Conservation (phyloP, 129 eudicot genomes). For the Escallonia rubra region DNA sequence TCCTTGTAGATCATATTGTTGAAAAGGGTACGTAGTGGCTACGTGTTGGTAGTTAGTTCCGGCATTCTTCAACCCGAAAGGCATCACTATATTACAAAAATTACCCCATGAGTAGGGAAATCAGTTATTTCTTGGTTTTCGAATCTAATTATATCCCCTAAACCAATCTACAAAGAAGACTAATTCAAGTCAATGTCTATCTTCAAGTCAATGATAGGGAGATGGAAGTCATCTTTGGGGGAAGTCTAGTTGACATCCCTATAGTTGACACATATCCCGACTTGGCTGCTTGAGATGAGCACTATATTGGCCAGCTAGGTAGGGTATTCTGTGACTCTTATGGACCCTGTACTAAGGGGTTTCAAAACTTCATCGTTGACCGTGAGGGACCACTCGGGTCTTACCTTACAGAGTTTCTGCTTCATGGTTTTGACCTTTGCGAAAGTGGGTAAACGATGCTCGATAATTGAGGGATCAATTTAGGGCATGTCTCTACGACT, state of each 20-base stretch:
- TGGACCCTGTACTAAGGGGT: too few relatives aligned
- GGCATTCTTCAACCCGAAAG: constrained; percentile 2
- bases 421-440: too few relatives aligned
- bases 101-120: neutral
- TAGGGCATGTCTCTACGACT: too few relatives aligned
- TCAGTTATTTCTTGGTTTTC: constrained; percentile 5
- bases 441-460: too few relatives aligned
- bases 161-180: neutral
- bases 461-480: too few relatives aligned
- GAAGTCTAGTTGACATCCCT: neutral
- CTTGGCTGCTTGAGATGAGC: too few relatives aligned
- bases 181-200: neutral
- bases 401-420: too few relatives aligned
- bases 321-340: too few relatives aligned
- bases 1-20: neutral
- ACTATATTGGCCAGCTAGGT: too few relatives aligned
- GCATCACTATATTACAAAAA: neutral
- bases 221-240: neutral
- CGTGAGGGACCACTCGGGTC: too few relatives aligned
- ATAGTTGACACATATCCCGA: neutral
- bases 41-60: neutral
- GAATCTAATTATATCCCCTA: neutral
- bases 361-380: too few relatives aligned
- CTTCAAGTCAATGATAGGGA: neutral
- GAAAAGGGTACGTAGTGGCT: neutral